Evolutionary conservation across 1,284 basidiomycete genomes (phyloP).

Genomic region (Cutaneotrichosporon cutaneum): DNA sequence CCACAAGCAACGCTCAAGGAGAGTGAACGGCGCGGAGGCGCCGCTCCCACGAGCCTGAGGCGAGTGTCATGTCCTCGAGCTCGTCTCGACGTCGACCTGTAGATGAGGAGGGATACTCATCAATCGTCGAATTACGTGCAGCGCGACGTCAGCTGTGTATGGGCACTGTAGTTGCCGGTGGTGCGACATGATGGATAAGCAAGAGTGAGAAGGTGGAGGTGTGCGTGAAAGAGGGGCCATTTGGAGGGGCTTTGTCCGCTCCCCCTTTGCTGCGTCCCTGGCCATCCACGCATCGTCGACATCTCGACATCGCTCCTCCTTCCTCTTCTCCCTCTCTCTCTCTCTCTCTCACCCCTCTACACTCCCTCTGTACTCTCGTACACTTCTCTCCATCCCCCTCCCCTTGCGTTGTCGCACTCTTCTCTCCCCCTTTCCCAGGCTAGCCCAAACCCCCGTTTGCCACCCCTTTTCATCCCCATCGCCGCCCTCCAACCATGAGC

Average conservation of each 20-base stretch:
- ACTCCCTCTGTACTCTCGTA: background rate
- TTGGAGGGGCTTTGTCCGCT: background rate
- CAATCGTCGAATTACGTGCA: too few species aligned
- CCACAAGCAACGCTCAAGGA: too few species aligned
- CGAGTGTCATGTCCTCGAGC: too few species aligned
- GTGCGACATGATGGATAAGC: too few species aligned
- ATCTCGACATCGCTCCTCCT: background rate
- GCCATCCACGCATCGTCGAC: background rate
- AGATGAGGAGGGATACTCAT: too few species aligned
- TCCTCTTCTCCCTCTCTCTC: background rate
- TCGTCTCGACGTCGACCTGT: too few species aligned
- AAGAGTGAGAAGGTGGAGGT: background rate
- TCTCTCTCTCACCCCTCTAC: background rate
- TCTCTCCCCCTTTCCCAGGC: conserved; percentile 12
- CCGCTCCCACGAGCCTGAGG: too few species aligned
- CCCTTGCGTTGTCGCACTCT: background rate
- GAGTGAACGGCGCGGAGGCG: too few species aligned
- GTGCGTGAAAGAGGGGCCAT: too few species aligned
- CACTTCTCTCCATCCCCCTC: background rate
- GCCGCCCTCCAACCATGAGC: conserved; percentile 22
- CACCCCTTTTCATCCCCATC: conserved; percentile 12
- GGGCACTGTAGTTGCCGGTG: too few species aligned
- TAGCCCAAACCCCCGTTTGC: background rate
- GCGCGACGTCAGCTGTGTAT: too few species aligned
- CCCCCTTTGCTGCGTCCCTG: background rate